Evolutionary conservation across 2,329 filamentous ascomycete species (phyloP).

Genomic region (Gnomoniopsis smithogilvyi): DNA sequence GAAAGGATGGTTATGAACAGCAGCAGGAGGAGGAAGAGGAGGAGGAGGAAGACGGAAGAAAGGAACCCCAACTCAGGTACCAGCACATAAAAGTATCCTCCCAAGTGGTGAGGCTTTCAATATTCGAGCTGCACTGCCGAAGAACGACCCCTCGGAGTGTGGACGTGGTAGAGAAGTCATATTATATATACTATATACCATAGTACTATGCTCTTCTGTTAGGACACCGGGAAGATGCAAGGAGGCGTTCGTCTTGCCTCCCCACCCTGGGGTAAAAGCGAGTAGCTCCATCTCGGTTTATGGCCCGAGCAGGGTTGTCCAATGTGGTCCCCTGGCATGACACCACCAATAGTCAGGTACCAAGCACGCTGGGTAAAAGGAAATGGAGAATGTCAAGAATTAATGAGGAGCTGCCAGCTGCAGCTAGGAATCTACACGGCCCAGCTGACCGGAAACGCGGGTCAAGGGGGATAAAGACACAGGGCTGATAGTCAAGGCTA

Average conservation of each 20-base stretch:
- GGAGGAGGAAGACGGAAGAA: background rate
- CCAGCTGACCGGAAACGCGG: too few species aligned
- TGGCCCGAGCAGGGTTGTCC: background rate
- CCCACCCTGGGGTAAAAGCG: conserved; percentile 7
- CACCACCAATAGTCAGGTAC: conserved; percentile 5
- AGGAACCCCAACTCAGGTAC: background rate
- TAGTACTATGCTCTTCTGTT: background rate
- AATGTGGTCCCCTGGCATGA: background rate
- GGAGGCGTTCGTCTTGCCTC: conserved; percentile 1
- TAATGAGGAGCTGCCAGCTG: background rate
- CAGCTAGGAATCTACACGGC: background rate
- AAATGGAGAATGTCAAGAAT: background rate
- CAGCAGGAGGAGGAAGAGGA: background rate
- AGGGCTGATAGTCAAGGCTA: too few species aligned
- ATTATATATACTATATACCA: background rate
- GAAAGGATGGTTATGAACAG: background rate
- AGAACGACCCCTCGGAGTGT: background rate
- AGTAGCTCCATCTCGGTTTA: background rate
- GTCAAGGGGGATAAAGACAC: too few species aligned
- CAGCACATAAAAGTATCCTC: background rate
- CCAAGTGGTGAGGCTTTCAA: background rate
- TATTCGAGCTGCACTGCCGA: background rate
- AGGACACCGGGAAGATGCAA: background rate
- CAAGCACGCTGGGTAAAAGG: conserved; percentile 7
- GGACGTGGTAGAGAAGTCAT: background rate